Percentiles rank a stretch among this genome's conserved stretches.
Conservation (phyloP, 1,139 yeast species). For the Meyerozyma athensensis region DNA sequence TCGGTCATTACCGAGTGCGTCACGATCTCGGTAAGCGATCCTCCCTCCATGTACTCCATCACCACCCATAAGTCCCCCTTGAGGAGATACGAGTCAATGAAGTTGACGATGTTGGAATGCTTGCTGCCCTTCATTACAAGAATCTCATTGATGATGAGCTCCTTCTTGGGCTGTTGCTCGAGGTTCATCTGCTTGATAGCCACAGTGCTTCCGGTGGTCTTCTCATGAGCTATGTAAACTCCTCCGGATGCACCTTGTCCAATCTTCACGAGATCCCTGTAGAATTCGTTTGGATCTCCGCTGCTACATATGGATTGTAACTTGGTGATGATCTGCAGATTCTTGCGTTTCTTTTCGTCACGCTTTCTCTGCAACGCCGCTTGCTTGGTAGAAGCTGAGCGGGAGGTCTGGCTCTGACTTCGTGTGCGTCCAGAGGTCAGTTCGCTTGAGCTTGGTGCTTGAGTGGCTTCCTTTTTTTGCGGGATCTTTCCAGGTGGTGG, state of each 20-base stretch:
- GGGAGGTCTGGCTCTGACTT: conserved; percentile 4
- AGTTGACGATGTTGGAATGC: conserved; percentile 90
- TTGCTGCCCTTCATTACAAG: conserved; percentile 89
- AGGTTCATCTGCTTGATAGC: conserved; percentile 96
- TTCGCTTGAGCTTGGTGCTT: conserved; percentile 3
- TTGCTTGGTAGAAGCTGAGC: conserved; percentile 28
- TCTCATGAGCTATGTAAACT: conserved; percentile 83
- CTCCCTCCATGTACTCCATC: conserved; percentile 99
- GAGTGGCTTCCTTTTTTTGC: conserved; percentile 7
- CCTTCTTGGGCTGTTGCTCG: conserved; percentile 92
- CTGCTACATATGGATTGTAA: conserved; percentile 74
- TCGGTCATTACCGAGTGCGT: conserved; percentile 94
- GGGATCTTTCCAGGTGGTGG: conserved; percentile 11
- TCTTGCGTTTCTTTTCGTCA: conserved; percentile 66
- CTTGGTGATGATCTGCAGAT: conserved; percentile 65
- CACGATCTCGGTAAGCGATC: conserved; percentile 91
- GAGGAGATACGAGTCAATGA: conserved; percentile 75
- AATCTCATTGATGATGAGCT: conserved; percentile 84
- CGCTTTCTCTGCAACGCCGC: conserved; percentile 67
- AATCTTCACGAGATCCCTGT: conserved; percentile 68
- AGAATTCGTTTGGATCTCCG: conserved; percentile 80
- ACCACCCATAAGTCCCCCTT: conserved; percentile 87
- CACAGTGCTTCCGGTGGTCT: conserved; percentile 54
- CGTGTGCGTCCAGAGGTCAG: conserved; percentile 5
- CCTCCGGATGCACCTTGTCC: conserved; percentile 99